A percentile compares a stretch with the other conserved stretches of the same genome.
Conservation (phyloP, 2,329 filamentous ascomycete genomes). For the Penicillium thymicola region DNA sequence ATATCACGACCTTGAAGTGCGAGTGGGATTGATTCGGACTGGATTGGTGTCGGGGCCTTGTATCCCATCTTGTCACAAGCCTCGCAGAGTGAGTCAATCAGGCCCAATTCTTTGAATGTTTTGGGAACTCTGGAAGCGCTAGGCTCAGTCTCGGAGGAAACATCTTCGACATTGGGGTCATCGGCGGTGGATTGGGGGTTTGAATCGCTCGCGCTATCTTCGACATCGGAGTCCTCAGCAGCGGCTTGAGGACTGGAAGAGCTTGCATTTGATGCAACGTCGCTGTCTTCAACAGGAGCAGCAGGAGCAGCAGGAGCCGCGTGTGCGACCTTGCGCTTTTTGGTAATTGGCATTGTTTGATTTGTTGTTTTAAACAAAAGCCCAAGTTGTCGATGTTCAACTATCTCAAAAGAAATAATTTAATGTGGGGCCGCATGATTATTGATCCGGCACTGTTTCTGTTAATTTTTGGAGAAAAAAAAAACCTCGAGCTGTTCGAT, state of each 20-base stretch:
- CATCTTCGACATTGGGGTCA: conserved; percentile 6
- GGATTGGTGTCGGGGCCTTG: conserved; percentile 84
- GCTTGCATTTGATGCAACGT: conserved; percentile 14
- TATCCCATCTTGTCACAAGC: conserved; percentile 80
- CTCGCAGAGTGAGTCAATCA: conserved; percentile 84
- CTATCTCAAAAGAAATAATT: conserved; percentile 29
- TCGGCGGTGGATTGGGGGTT: conserved; percentile 5
- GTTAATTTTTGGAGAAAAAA: conserved; percentile 34
- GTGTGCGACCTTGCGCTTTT: conserved; percentile 41
- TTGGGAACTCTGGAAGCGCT: conserved; percentile 30
- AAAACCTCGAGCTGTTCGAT: conserved; percentile 27
- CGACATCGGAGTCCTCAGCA: conserved; percentile 9
- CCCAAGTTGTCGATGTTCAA: not conserved
- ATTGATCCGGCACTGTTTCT: conserved; percentile 36
- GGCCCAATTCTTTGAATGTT: conserved; percentile 59
- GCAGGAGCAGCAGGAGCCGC: conserved; percentile 2
- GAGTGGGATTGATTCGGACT: conserved; percentile 75
- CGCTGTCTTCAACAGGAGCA: conserved; percentile 19
- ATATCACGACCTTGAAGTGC: conserved; percentile 80
- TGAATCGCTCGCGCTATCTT: conserved; percentile 2
- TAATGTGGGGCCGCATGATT: conserved; percentile 36
- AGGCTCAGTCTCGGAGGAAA: conserved; percentile 2
- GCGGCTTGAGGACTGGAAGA: conserved; percentile 19
- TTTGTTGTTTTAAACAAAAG: conserved; percentile 8
- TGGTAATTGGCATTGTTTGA: conserved; percentile 39